Conservation (phyloP, 2,329 filamentous ascomycete species). For the Boeremia lycopersici region DNA sequence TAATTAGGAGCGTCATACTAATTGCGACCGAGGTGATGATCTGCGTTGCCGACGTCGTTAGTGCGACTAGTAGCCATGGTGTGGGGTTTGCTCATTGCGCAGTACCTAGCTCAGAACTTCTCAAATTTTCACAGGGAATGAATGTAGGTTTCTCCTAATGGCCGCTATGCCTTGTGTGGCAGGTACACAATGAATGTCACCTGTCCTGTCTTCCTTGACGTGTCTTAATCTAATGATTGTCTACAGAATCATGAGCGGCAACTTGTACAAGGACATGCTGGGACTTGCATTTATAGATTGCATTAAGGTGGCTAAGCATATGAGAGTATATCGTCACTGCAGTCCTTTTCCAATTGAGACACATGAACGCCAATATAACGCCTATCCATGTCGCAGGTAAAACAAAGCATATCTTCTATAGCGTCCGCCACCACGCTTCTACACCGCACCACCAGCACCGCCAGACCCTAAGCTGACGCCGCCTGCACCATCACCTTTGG, state of each 20-base stretch:
- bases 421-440: not conserved
- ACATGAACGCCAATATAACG: not conserved
- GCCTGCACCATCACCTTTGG: slow-evolving; percentile 11
- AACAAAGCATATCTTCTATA: not conserved
- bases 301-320: not conserved
- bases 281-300: not conserved
- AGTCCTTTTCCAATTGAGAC: no score
- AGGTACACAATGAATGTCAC: no score
- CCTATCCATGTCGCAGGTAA: not conserved
- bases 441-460: slow-evolving; percentile 18
- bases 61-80: slow-evolving; percentile 1
- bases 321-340: no score
- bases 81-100: not conserved
- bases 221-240: no score
- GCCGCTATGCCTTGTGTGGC: no score
- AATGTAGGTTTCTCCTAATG: no score
- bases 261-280: not conserved
- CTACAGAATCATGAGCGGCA: not conserved
- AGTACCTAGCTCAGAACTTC: not conserved
- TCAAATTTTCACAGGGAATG: no score
- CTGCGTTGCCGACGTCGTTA: not conserved
- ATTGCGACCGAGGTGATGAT: not conserved
- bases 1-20: not conserved
- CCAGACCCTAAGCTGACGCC: slow-evolving; percentile 11
- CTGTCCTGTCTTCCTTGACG: no score